Evolutionary conservation across 2,329 filamentous ascomycete species (phyloP), one percentile per base, ranked within the genome.

Genomic region (Xylariaceae sp.): DNA sequence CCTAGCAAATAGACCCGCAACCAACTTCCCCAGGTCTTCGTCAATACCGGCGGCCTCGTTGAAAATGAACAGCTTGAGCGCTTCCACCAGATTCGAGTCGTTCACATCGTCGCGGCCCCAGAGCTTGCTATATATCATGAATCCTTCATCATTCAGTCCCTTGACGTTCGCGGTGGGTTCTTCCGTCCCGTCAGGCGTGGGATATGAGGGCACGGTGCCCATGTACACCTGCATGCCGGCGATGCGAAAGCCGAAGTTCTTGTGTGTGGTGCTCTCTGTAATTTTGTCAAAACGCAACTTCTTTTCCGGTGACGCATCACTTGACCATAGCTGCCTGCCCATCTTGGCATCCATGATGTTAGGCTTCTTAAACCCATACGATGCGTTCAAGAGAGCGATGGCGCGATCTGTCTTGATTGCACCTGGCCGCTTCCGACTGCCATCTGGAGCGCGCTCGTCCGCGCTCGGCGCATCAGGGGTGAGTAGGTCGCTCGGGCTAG

Each of bases 281-380:
- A 88, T 83, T 70, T 83, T 78, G 65, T 85, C 80, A 67, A 88
- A 86, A 35, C 84, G 79, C 42, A 74, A 70, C 67, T 82, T 81
- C 75, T 88, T 88, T 68, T 84, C 78, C 30, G 73, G 66, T 0
- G 82, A 79, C 23, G 85, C 85, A 63, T 86, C 79, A 61, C 96
- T 90, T 11, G 90, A 93, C 88, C 92, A 97, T 4, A 99, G 77
- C 37, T 90, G 83, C 53, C 86, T 82, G 49, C 94, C 94, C 17
- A 99, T 84, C 77, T 99, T 99, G 65, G 96, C 84, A 71, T 99
- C 94, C 59, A 99, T 78, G 6, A 99, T 91, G 67, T 96, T 97
- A 5, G 94, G 91, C 60, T 84, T 83, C 68, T 83, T 84, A 78
- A 92, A 97, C 0, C 90, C 91, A 64, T 84, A 82, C 0, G 91